Percentiles rank a stretch among this genome's conserved stretches.
These are phyloP conservation scores for Sphaerulina musiva DNA, from an alignment of 2,329 filamentous ascomycete genomes.

Conservation along the genomic window DNA sequence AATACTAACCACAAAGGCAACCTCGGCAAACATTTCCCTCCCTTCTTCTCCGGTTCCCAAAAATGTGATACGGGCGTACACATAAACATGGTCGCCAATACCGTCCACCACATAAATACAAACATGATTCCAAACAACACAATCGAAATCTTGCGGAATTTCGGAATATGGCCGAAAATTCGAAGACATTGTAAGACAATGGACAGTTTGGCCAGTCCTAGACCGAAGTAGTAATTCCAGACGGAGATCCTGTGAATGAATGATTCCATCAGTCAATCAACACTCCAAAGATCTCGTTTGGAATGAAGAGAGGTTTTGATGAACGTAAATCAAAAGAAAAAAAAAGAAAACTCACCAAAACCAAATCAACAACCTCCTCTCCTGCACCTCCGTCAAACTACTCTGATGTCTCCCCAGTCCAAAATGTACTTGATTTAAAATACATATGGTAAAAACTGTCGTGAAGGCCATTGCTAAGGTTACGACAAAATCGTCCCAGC, in stretches of 20 bases:
- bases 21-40: slow-evolving; percentile 19
- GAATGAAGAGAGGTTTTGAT: too few species aligned
- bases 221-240: slow-evolving; percentile 13
- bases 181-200: slow-evolving; percentile 19
- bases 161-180: slow-evolving; percentile 19
- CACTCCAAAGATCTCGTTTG: too few species aligned
- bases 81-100: slow-evolving; percentile 1
- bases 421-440: slow-evolving; percentile 9
- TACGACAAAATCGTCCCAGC: slow-evolving; percentile 5
- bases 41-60: slow-evolving; percentile 24
- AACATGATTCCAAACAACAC: neutral
- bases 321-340: too few species aligned
- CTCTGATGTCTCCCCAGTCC: slow-evolving; percentile 15
- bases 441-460: neutral
- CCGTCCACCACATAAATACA: slow-evolving; percentile 11
- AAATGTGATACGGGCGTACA: slow-evolving; percentile 17
- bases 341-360: neutral
- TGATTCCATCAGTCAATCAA: neutral
- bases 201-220: slow-evolving; percentile 19
- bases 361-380: neutral
- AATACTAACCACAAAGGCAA: slow-evolving; percentile 23
- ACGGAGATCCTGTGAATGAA: slow-evolving; percentile 2
- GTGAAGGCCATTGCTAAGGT: neutral
- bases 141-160: slow-evolving; percentile 11
- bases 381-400: slow-evolving; percentile 5